Percentiles rank a stretch among this genome's conserved stretches.
phyloP scores from a whole-genome alignment of 2,329 filamentous ascomycete species.

The Lasiodiplodia citricola region DNA sequence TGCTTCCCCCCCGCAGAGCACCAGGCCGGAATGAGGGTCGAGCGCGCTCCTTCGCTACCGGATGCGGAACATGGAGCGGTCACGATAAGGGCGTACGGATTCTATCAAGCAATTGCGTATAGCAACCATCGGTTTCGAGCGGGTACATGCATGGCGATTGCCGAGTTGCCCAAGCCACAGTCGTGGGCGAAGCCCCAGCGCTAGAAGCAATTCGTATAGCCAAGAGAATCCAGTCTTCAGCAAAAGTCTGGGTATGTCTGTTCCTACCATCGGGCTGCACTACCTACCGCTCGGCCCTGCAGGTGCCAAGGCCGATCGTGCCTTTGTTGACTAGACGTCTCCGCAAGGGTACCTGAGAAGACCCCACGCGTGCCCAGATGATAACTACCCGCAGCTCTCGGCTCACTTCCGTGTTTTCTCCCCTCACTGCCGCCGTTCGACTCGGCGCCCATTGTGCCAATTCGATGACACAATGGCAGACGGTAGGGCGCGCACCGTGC shows the following conservation, averaged over 20 bases:
- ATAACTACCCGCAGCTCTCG: constrained; percentile 12
- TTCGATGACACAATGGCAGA: background rate
- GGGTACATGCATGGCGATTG: background rate
- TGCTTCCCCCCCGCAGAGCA: background rate
- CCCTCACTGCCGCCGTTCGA: background rate
- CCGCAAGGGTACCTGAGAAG: constrained; percentile 14
- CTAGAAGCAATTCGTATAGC: background rate
- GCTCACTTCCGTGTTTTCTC: background rate
- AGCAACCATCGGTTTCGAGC: background rate
- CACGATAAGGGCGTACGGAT: constrained; percentile 7
- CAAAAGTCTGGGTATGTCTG: background rate
- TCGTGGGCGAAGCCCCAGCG: background rate
- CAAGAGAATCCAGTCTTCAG: background rate
- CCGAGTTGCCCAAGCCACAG: background rate
- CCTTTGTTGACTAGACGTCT: background rate
- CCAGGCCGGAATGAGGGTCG: background rate
- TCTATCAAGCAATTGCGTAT: background rate
- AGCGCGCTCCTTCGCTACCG: background rate
- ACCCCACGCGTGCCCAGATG: constrained; percentile 13
- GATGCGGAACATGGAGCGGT: background rate
- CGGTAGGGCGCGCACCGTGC: background rate
- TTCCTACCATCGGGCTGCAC: background rate
- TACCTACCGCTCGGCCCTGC: constrained; percentile 5
- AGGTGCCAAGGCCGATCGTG: constrained; percentile 11
- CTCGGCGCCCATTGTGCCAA: background rate